A percentile compares a stretch with the other conserved stretches of the same genome.
phyloP scores from a whole-genome alignment of 306 rosid species.

The Cucurbita pepo region DNA sequence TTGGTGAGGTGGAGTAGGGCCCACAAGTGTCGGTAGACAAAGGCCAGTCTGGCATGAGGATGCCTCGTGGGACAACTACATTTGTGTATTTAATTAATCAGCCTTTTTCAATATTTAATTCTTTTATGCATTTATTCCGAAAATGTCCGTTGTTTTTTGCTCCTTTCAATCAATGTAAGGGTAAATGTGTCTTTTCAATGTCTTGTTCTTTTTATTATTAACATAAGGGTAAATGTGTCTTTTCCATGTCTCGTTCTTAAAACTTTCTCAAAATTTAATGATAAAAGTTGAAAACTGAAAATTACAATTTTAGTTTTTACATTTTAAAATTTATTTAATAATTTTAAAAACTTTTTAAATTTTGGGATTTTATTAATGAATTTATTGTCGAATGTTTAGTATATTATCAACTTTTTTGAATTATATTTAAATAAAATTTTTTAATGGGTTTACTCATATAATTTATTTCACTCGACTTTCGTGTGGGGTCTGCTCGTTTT shows the following conservation, averaged over 20 bases:
- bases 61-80: not conserved
- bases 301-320: too few relatives aligned
- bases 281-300: too few relatives aligned
- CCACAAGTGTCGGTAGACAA: slow-evolving; percentile 6
- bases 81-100: not conserved
- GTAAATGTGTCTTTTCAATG: not conserved
- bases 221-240: not conserved
- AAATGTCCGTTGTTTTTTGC: not conserved
- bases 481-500: too few relatives aligned
- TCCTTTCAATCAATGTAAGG: not conserved
- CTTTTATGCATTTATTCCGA: not conserved
- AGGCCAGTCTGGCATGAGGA: slow-evolving; percentile 3
- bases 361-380: too few relatives aligned
- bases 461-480: too few relatives aligned
- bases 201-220: not conserved
- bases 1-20: not conserved
- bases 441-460: too few relatives aligned
- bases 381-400: too few relatives aligned
- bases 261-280: too few relatives aligned
- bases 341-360: too few relatives aligned
- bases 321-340: too few relatives aligned
- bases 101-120: not conserved
- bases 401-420: too few relatives aligned
- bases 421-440: too few relatives aligned
- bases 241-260: not conserved